Evolutionary conservation across 805 yeast genomes (phyloP).

Genomic region (Nakazawaea ambrosiae): DNA sequence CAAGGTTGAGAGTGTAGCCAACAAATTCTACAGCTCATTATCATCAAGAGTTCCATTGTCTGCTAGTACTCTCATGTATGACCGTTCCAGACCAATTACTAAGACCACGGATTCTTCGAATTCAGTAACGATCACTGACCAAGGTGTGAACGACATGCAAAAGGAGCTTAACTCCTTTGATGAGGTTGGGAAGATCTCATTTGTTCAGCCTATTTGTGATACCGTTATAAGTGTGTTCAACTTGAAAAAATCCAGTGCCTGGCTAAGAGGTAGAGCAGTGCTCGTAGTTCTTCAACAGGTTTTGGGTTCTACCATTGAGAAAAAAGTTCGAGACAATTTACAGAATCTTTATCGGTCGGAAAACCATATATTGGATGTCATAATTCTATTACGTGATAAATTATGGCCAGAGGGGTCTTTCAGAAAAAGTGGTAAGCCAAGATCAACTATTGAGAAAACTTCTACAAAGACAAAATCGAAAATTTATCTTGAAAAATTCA

Average conservation of each 20-base stretch:
- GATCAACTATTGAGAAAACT: slow-evolving; percentile 45
- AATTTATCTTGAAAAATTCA: slow-evolving; percentile 44
- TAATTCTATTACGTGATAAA: slow-evolving; percentile 22
- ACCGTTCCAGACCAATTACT: neutral
- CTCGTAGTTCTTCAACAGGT: slow-evolving; percentile 77
- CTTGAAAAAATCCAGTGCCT: slow-evolving; percentile 48
- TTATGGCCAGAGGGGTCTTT: slow-evolving; percentile 51
- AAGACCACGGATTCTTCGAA: neutral
- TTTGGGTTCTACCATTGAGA: slow-evolving; percentile 79
- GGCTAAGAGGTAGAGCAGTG: slow-evolving; percentile 83
- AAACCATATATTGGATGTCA: slow-evolving; percentile 34
- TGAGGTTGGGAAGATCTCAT: slow-evolving; percentile 33
- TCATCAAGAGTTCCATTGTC: slow-evolving; percentile 6
- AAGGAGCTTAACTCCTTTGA: slow-evolving; percentile 47
- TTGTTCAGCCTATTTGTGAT: slow-evolving; percentile 80
- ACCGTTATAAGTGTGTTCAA: slow-evolving; percentile 65
- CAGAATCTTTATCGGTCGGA: slow-evolving; percentile 32
- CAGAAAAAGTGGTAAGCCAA: slow-evolving; percentile 34
- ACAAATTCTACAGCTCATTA: slow-evolving; percentile 24
- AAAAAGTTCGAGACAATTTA: slow-evolving; percentile 43
- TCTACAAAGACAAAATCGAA: slow-evolving; percentile 53
- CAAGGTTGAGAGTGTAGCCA: slow-evolving; percentile 27
- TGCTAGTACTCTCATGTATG: neutral
- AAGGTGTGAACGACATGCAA: slow-evolving; percentile 42
- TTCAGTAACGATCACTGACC: slow-evolving; percentile 22